Base-by-base conservation (phyloP, 2,329 filamentous ascomycete species). In the Albifimbria verrucaria region DNA sequence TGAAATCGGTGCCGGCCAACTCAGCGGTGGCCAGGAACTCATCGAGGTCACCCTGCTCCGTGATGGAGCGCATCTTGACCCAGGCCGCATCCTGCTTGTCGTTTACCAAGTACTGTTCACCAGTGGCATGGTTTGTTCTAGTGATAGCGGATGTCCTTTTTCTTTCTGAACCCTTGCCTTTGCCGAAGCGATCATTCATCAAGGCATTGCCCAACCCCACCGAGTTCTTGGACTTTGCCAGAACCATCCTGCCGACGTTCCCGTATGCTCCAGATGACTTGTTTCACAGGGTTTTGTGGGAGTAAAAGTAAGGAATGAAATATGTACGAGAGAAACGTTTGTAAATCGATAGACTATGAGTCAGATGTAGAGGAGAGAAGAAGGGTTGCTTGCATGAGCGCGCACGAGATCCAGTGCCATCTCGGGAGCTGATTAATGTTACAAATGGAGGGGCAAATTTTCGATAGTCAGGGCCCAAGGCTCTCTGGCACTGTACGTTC, bases 31-130 rank as follows among this genome's bases (percentile, higher is more conserved):
- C 90, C 59, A 99, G 78, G 72, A 99, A 99, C 72, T 99, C 94
- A 71, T 99, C 94, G 57, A 99, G 85, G 44, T 92, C 92, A 61
- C 88, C 92, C 74, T 99, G 94, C 77, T 99, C 91, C 5, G 94
- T 99, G 62, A 99, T 90, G 70, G 91, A 96, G 77, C 93, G 91
- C 94, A 99, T 97, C 80, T 97, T 99, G 68, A 97, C 91, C 92
- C 92, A 99, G 62, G 90, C 82, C 32, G 93, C 94, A 76, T 97
- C 92, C 69, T 95, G 87, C 62, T 86, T 87, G 59, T 89, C 88
- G 69, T 96, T 97, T 48, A 91, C 94, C 64, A 97, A 86, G 71
- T 99, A 99, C 78, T 87, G 86, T 69, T 95, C 89, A 67, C 91
- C 92, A 21, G 90, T 91, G 23, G 84, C 79, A 65, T 92, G 85